Base-by-base conservation (phyloP, 2,329 filamentous ascomycete genomes). In the Diaporthe batatas region DNA sequence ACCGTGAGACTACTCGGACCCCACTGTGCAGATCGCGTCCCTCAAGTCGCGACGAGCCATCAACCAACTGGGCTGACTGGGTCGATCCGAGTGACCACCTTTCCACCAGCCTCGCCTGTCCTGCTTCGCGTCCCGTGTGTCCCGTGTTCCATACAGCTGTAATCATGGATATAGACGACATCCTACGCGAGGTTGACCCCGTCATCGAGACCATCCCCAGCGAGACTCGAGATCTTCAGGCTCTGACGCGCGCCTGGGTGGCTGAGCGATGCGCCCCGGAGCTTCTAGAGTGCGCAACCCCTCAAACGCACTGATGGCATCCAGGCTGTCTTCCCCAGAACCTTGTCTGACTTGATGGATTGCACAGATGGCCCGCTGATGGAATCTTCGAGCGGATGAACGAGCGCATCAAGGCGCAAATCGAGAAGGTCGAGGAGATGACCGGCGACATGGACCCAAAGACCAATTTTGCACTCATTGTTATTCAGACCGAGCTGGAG, bases 401-500 rank as follows among this genome's bases (percentile, higher is more conserved):
- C 83, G 89, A 90, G 74, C 89, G 91, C 73, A 82, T 82, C 77
- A 82, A 82, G 75, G 76, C 75, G 39, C 81, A 83, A 75, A 83
- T 83, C 75, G 82, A 83, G 74, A 81, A 77, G 67, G 80, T 83
- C 67, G 82, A 83, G 75, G 82, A 83, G 72, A 89, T 95, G 87
- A 96, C 93, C 16, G 93, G 93, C 75, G 91, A 93, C 79, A 93
- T 95, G 90, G 95, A 97, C 79, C 93, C 95, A 59, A 95, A 93
- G 82, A 92, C 94, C 76, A 98, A 98, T 81, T 98, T 99, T 81
- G 91, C 91, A 74, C 91, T 98, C 79, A 98, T 98, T 64, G 93
- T 99, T 75, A 91, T 98, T 70, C 96, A 99, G 85, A 98, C 97
- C 8, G 96, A 99, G 84, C 89, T 99, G 70, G 95, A 98, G 81